phyloP scores from a whole-genome alignment of 2,329 filamentous ascomycete species.

The Alternaria sp. region DNA sequence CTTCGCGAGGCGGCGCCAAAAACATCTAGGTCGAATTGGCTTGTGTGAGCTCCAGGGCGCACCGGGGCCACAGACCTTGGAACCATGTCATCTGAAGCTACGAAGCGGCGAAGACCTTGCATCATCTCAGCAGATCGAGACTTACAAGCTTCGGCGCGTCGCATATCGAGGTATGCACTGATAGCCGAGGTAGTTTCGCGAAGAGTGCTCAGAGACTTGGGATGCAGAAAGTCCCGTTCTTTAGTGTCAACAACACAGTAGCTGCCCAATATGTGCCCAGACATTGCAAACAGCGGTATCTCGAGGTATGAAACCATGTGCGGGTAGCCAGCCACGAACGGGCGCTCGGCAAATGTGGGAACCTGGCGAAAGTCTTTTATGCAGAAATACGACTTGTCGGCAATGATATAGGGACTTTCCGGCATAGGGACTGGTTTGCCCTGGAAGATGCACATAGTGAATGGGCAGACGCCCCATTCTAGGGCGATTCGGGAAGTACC shows the following conservation, averaged over 20 bases:
- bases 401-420: conserved; percentile 4
- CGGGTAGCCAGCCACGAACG: conserved; percentile 11
- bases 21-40: conserved; percentile 4
- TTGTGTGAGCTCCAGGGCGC: neutral
- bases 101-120: conserved; percentile 14
- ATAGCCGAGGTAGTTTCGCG: conserved; percentile 12
- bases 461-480: conserved; percentile 19
- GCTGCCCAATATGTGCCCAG: conserved; percentile 15
- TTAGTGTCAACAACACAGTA: conserved; percentile 18
- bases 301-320: conserved; percentile 15
- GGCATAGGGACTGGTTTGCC: conserved; percentile 3
- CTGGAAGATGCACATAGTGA: conserved; percentile 15
- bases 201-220: conserved; percentile 2
- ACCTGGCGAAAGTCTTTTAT: conserved; percentile 14
- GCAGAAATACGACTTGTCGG: conserved; percentile 8
- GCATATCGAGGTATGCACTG: conserved; percentile 13
- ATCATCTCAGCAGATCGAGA: conserved; percentile 14
- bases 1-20: conserved; percentile 2
- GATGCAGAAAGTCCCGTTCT: conserved; percentile 8
- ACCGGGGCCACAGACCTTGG: neutral
- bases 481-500: conserved; percentile 11
- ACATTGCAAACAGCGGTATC: conserved; percentile 10
- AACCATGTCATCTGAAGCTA: conserved; percentile 2
- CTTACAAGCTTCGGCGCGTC: conserved; percentile 9
- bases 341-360: conserved; percentile 9